Evolutionary conservation across 192 early-diverging fungal genomes (phyloP).

Genomic region (Podila verticillata): DNA sequence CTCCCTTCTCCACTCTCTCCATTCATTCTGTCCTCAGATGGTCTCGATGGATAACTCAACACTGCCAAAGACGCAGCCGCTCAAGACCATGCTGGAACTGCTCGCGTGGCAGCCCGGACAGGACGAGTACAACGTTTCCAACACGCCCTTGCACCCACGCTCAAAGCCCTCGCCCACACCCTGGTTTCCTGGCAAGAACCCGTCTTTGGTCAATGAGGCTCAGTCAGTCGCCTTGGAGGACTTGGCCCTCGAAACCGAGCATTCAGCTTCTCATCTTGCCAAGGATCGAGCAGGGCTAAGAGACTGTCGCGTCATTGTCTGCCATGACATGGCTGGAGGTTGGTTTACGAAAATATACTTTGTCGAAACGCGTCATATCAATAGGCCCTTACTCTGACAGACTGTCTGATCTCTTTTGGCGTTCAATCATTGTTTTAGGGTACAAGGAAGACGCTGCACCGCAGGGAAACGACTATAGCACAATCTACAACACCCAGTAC

Average conservation of each 20-base stretch:
- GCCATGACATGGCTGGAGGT: slow-evolving; percentile 75
- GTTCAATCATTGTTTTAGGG: slow-evolving; percentile 28
- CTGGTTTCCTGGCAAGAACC: no score
- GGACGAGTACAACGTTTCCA: slow-evolving; percentile 51
- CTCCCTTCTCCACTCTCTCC: no score
- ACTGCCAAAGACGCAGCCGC: slow-evolving; percentile 12
- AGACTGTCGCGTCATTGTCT: slow-evolving; percentile 55
- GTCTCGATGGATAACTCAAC: slow-evolving; percentile 3
- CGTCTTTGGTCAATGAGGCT: no score
- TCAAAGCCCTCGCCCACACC: background rate
- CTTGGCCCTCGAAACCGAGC: no score
- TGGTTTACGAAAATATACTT: no score
- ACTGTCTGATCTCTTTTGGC: background rate
- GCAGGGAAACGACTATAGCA: slow-evolving; percentile 57
- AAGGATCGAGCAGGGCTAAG: background rate
- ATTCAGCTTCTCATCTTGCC: background rate
- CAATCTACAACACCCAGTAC: slow-evolving; percentile 65
- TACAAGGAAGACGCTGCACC: slow-evolving; percentile 61
- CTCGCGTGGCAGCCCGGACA: slow-evolving; percentile 52
- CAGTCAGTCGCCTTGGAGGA: no score
- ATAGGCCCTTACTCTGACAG: no score
- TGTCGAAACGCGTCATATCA: no score
- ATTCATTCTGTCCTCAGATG: background rate
- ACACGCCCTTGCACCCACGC: slow-evolving; percentile 39
- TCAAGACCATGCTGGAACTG: slow-evolving; percentile 41